Base-by-base conservation (phyloP, 148 eudicot species). In the Rhododendron ferrugineum region DNA sequence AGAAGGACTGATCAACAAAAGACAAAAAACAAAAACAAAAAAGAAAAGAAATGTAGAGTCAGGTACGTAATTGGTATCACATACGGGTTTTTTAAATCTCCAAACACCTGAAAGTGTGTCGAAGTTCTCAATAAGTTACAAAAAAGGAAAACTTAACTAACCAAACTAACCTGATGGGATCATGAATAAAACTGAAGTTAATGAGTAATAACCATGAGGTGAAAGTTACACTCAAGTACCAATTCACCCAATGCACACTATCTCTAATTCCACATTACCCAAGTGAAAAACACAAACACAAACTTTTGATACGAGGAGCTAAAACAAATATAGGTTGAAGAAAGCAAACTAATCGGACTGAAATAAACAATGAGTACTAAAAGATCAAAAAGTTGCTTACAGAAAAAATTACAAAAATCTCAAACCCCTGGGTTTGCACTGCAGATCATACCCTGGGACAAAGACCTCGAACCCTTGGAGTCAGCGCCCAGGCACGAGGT, bases 401-500 rank as follows among this genome's bases (percentile, higher is more conserved):
- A 88, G 91, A 91, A 80, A 84, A 82, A 88, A 44, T 70, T 47
- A 89, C 18, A 88, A 87, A 20, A 88, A 85, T 88, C 92, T 96
- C 99, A 96, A 91, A 94, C 99, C 90, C 99, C 99, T 88, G 97
- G 99, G 87, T 93, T 89, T 87, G 99, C 93, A 92, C 94, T 92
- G 97, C 94, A 93, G 68, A 94, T 88, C 98, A 96, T 94, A 96
- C 99, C 99, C 95, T 93, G 95, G 89, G 98, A 93, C 95, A 94
- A 88, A 47, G 99, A 93, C 84, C 99, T 93, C 15, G 95, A 94
- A 50, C 95, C 93, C 83, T 83, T 92, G 1, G 98, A 88, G 87
- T 96, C 98, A 5, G 88, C 66, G n/a, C 93, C 95, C 54, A 96
- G 99, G 77, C 97, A 93, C 18, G 97, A 96, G 22, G 98, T 96